Conservation (phyloP, 805 yeast genomes). For the Cyberlindnera nakhonratchasimensis region DNA sequence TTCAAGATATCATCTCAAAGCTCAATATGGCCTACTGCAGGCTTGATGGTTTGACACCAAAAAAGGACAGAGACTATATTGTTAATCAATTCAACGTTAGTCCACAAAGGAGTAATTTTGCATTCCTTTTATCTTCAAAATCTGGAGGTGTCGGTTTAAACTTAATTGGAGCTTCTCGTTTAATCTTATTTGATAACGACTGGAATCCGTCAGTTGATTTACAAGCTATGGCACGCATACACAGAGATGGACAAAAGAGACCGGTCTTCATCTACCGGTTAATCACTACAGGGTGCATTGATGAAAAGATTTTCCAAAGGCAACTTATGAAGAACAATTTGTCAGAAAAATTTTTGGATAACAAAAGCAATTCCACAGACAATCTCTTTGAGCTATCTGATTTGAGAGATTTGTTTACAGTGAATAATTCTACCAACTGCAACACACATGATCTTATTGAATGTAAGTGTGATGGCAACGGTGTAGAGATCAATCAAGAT, state of each 20-base stretch:
- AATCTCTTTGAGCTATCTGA: slow-evolving; percentile 69
- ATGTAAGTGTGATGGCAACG: slow-evolving; percentile 59
- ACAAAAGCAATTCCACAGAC: slow-evolving; percentile 42
- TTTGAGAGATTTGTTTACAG: slow-evolving; percentile 69
- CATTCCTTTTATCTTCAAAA: slow-evolving; percentile 79
- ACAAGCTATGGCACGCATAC: slow-evolving; percentile 95
- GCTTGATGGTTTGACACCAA: slow-evolving; percentile 82
- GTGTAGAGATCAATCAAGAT: slow-evolving; percentile 31
- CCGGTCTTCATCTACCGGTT: slow-evolving; percentile 81
- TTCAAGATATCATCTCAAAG: slow-evolving; percentile 53
- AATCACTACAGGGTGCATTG: slow-evolving; percentile 84
- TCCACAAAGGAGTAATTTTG: slow-evolving; percentile 38
- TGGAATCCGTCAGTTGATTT: slow-evolving; percentile 95
- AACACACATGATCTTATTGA: slow-evolving; percentile 77
- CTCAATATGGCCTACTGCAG: slow-evolving; percentile 52
- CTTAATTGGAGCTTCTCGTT: slow-evolving; percentile 82
- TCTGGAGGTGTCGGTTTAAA: slow-evolving; percentile 95
- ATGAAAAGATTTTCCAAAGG: slow-evolving; percentile 90
- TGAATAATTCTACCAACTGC: slow-evolving; percentile 46
- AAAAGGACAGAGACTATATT: slow-evolving; percentile 56
- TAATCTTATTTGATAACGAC: slow-evolving; percentile 85
- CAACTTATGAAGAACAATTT: slow-evolving; percentile 81
- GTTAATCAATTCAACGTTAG: slow-evolving; percentile 53
- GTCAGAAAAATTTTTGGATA: slow-evolving; percentile 65
- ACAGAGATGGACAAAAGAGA: slow-evolving; percentile 84